These are phyloP conservation scores for Stromatinia cepivora DNA, from an alignment of 2,329 filamentous ascomycete species.

Conservation along the genomic window DNA sequence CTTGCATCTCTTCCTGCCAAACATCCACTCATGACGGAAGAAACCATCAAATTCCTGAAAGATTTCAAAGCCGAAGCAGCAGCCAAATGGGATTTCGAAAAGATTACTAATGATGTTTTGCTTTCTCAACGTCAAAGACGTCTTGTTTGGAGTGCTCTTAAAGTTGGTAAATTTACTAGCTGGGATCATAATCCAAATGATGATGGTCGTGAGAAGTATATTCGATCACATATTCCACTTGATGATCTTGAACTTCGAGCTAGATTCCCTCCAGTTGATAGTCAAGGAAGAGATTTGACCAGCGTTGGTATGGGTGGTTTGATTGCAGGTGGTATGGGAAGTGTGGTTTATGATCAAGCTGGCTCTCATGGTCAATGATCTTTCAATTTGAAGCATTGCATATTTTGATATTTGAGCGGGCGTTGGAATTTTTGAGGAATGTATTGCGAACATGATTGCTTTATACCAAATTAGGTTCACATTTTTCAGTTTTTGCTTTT, in stretches of 20 bases:
- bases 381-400: neutral
- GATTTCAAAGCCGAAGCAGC: conserved; percentile 74
- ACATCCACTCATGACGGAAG: conserved; percentile 38
- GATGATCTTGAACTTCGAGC: conserved; percentile 78
- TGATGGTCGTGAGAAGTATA: conserved; percentile 73
- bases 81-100: conserved; percentile 76
- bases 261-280: conserved; percentile 67
- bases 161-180: conserved; percentile 70
- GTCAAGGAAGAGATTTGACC: conserved; percentile 32
- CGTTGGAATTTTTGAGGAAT: neutral
- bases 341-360: conserved; percentile 30
- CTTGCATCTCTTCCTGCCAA: conserved; percentile 44
- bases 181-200: conserved; percentile 85
- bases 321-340: conserved; percentile 23
- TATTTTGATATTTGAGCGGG: neutral
- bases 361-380: conserved; percentile 32
- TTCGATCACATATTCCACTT: conserved; percentile 78
- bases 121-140: conserved; percentile 76
- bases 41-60: conserved; percentile 46
- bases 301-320: conserved; percentile 26
- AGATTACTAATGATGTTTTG: conserved; percentile 73
- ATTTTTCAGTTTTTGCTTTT: neutral
- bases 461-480: conserved; percentile 1
- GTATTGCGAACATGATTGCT: neutral
- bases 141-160: conserved; percentile 78